Conservation (phyloP, 2,329 filamentous ascomycete genomes). For the Macrophomina phaseolina region DNA sequence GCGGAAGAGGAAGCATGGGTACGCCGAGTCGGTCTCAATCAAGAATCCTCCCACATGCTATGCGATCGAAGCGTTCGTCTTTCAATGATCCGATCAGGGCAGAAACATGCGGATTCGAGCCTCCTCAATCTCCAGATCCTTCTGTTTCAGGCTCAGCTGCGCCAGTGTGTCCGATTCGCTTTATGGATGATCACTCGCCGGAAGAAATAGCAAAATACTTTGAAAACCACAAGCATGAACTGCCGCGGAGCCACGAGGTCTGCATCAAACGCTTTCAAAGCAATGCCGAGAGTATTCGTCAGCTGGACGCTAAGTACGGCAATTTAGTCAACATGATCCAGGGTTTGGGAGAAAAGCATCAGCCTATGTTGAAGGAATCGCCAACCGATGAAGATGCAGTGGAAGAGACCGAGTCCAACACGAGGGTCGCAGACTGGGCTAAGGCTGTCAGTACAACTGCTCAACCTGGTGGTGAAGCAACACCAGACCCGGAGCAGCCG, state of each 20-base stretch:
- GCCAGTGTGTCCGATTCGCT: constrained; percentile 90
- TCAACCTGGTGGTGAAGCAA: constrained; percentile 43
- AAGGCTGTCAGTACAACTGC: constrained; percentile 70
- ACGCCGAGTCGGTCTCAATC: constrained; percentile 50
- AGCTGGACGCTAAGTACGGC: constrained; percentile 93
- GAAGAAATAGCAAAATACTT: constrained; percentile 94
- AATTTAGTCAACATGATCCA: constrained; percentile 94
- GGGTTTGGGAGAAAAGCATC: constrained; percentile 84
- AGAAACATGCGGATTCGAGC: constrained; percentile 49
- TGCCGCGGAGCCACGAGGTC: constrained; percentile 90
- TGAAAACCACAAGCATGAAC: constrained; percentile 92
- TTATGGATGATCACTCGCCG: constrained; percentile 87
- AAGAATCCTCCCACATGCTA: constrained; percentile 38
- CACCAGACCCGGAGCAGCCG: constrained; percentile 34
- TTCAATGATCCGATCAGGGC: constrained; percentile 51
- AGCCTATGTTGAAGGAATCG: constrained; percentile 73
- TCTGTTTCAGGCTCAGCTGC: constrained; percentile 41
- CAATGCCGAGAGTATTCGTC: constrained; percentile 82
- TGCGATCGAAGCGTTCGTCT: constrained; percentile 48
- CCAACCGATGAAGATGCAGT: constrained; percentile 49
- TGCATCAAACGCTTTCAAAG: constrained; percentile 89
- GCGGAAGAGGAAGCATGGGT: constrained; percentile 53
- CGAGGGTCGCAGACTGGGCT: constrained; percentile 86
- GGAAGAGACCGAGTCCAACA: constrained; percentile 61
- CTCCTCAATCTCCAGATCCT: constrained; percentile 52